These are phyloP conservation scores for Gnetum montanum DNA, from an alignment of 75 land plant genomes.

Conservation along the genomic window DNA sequence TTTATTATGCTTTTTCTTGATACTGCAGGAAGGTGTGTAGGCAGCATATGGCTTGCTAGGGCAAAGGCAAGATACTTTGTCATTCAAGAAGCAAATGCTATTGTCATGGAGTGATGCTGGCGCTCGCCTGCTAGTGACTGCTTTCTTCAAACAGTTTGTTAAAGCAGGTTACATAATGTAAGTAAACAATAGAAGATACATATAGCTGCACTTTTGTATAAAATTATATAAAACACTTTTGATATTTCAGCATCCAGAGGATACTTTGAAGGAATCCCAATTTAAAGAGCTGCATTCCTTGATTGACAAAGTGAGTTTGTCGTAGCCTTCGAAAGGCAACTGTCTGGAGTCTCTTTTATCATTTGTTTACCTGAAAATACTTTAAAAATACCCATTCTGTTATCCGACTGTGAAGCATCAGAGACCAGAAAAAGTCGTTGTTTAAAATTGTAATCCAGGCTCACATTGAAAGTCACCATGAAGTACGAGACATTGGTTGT, in stretches of 20 bases:
- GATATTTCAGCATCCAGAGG: conserved; percentile 52
- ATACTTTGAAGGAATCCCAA: conserved; percentile 70
- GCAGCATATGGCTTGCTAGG: conserved; percentile 68
- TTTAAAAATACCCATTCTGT: not conserved
- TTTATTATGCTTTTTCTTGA: too few relatives aligned
- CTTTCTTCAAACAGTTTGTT: too few relatives aligned
- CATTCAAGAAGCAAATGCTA: conserved; percentile 45
- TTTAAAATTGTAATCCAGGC: conserved; percentile 33
- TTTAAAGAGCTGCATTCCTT: conserved; percentile 60
- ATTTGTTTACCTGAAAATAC: not conserved
- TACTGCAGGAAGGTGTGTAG: conserved; percentile 56
- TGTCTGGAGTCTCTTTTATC: not conserved
- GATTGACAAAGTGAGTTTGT: conserved; percentile 58
- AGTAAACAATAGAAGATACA: too few relatives aligned
- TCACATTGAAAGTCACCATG: conserved; percentile 46
- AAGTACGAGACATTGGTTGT: conserved; percentile 89
- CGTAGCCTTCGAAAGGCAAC: too few relatives aligned
- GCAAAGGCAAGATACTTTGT: conserved; percentile 16
- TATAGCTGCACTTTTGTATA: too few relatives aligned
- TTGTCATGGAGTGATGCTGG: too few relatives aligned
- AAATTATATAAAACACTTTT: too few relatives aligned
- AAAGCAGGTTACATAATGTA: too few relatives aligned
- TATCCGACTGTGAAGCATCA: not conserved
- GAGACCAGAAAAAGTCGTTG: not conserved
- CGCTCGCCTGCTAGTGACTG: conserved; percentile 49